Base-by-base conservation (phyloP, 257 asterid genomes). In the Petunia secreta region DNA sequence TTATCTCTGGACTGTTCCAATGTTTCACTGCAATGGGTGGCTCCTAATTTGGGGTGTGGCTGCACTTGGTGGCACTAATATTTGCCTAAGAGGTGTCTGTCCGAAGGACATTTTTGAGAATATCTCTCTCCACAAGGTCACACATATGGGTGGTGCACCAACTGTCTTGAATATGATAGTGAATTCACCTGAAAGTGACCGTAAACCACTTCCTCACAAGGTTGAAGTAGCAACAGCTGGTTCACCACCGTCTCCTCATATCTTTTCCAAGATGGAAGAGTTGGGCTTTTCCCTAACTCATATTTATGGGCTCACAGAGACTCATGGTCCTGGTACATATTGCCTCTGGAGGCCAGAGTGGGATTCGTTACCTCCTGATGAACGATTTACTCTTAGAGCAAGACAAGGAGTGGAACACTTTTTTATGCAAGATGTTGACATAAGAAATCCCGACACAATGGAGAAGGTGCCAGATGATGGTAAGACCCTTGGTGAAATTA, bases 21-120 rank as follows among this genome's bases (percentile, higher is more conserved):
- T 84, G 87, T 86, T 86, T 64, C 89, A 86, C 75, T 86, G 89
- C 69, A 86, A 86, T 0, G 89, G 81, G 2, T 86, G 87, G 89
- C 81, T 83, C 80, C 73, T 84, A 3, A 64, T 58, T 80, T 86
- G 87, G 87, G 87, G 84, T 3, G 4, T 86, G 81, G 87, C 87
- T 40, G 87, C 87, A 39, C 63, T 86, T 10, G 87, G 87, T 48
- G 89, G 87, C 63, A 86, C 86, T 34, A 86, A 84, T 71, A 48
- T 86, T 1, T 86, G 89, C 75, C 79, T 86, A 54, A 79, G 87
- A 44, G 78, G 63, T 5, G 89, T 86, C 15, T 3, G 8, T 41
- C 84, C 89, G 0, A 79, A 84, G 58, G 89, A 81, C 36, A 86
- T 86, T 60, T 86, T 79, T 46, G 81, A 86, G 10, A 81, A 39